Conservation (phyloP, 345 rosid species). For the Acer yangbiense region DNA sequence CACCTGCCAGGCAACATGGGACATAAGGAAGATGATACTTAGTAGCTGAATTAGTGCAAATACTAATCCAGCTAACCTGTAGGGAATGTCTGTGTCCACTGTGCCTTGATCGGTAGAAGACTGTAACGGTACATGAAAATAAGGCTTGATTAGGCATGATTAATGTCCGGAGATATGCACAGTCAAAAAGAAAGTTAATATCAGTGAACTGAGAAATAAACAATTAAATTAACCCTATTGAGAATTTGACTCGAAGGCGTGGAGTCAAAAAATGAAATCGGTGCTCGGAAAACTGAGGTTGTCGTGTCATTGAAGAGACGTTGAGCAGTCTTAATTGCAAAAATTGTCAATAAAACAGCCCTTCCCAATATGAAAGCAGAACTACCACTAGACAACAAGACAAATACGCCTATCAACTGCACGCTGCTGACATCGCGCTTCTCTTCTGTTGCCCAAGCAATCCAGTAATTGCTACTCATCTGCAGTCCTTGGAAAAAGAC, state of each 20-base stretch:
- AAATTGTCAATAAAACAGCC: conserved; percentile 56
- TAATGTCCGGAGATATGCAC: neutral
- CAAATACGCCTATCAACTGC: conserved; percentile 50
- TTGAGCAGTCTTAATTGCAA: conserved; percentile 65
- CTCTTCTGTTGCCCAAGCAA: conserved; percentile 67
- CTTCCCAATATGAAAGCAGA: conserved; percentile 67
- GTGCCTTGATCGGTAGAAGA: conserved; percentile 76
- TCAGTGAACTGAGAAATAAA: neutral
- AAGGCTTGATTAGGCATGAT: neutral
- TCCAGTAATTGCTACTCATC: conserved; percentile 76
- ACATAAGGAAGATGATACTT: conserved; percentile 64
- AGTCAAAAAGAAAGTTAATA: neutral
- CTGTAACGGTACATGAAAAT: conserved; percentile 32
- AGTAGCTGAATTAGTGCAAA: conserved; percentile 75
- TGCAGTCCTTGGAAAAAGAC: conserved; percentile 68
- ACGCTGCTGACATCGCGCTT: conserved; percentile 29
- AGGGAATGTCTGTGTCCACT: conserved; percentile 74
- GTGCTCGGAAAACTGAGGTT: conserved; percentile 59
- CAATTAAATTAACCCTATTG: conserved; percentile 45
- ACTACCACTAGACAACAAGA: conserved; percentile 63
- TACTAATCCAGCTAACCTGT: conserved; percentile 71
- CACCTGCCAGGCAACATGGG: conserved; percentile 66
- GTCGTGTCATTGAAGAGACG: conserved; percentile 60
- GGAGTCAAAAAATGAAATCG: conserved; percentile 68
- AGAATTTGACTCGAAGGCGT: conserved; percentile 76